These are phyloP conservation scores for Ephemerocybe angulata DNA, from an alignment of 768 basidiomycete genomes.

Conservation along the genomic window DNA sequence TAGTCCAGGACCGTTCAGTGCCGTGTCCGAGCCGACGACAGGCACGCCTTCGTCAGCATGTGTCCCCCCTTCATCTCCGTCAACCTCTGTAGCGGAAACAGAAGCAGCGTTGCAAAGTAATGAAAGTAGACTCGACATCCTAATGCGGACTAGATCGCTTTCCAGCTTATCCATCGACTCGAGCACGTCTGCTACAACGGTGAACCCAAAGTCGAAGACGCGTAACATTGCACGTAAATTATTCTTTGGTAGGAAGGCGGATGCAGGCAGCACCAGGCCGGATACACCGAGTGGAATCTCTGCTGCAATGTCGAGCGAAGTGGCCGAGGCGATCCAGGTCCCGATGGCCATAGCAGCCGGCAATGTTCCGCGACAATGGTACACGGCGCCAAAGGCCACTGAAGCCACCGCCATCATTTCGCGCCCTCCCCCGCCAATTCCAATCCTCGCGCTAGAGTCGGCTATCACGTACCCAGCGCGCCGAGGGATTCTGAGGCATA, in stretches of 20 bases:
- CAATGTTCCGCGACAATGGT: constrained; percentile 7
- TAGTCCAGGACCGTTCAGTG: constrained; percentile 17
- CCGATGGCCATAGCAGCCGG: background rate
- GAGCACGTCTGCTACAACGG: constrained; percentile 41
- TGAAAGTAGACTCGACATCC: constrained; percentile 20
- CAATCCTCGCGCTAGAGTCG: background rate
- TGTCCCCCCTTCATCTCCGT: constrained; percentile 11
- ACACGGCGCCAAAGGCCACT: constrained; percentile 4
- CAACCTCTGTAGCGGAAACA: constrained; percentile 17
- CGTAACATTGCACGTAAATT: constrained; percentile 57
- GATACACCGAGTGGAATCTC: background rate
- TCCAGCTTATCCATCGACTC: constrained; percentile 51
- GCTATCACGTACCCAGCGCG: background rate
- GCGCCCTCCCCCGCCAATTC: constrained; percentile 4
- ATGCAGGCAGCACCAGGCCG: constrained; percentile 8
- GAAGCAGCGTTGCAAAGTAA: background rate
- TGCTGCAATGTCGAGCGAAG: background rate
- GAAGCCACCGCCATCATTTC: background rate
- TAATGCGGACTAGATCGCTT: constrained; percentile 52
- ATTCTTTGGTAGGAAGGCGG: constrained; percentile 40
- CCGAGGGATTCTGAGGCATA: constrained; percentile 35
- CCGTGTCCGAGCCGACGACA: constrained; percentile 15
- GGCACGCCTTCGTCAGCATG: constrained; percentile 13
- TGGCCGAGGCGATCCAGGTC: background rate
- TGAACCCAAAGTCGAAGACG: constrained; percentile 45